Evolutionary conservation across 148 eudicot genomes (phyloP).

Genomic region (Bassia scoparia): DNA sequence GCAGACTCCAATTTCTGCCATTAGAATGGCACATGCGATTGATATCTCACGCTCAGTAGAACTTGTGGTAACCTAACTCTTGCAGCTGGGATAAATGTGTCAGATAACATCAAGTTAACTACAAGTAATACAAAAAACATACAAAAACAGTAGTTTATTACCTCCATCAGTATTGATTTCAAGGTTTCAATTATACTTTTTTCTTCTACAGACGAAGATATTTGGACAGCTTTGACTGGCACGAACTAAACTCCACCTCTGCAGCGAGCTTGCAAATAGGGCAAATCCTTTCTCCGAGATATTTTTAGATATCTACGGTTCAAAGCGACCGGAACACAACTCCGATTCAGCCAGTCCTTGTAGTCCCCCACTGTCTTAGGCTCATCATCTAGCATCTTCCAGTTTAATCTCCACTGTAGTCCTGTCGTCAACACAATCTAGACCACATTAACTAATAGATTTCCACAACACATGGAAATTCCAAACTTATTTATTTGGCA

Average conservation of each 20-base stretch:
- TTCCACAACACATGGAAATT: not conserved
- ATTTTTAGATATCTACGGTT: slow-evolving; percentile 77
- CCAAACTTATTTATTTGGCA: not conserved
- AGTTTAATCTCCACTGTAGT: slow-evolving; percentile 78
- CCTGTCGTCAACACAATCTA: slow-evolving; percentile 46
- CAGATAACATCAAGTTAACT: slow-evolving; percentile 17
- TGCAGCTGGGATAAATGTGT: slow-evolving; percentile 45
- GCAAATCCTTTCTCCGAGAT: slow-evolving; percentile 72
- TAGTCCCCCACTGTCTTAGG: slow-evolving; percentile 63
- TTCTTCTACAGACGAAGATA: slow-evolving; percentile 71
- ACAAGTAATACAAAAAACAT: not conserved
- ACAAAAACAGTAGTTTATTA: slow-evolving; percentile 23
- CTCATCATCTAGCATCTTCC: slow-evolving; percentile 70
- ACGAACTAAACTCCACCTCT: slow-evolving; percentile 55
- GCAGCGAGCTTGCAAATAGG: slow-evolving; percentile 69
- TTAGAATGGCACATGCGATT: slow-evolving; percentile 48
- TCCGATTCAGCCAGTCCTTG: slow-evolving; percentile 64
- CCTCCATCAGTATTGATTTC: slow-evolving; percentile 69
- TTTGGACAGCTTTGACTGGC: slow-evolving; percentile 63
- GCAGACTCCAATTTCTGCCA: slow-evolving; percentile 88
- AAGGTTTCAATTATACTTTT: slow-evolving; percentile 60
- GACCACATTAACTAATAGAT: slow-evolving; percentile 11
- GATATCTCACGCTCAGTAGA: slow-evolving; percentile 79
- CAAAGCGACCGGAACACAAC: slow-evolving; percentile 72
- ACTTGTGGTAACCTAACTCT: slow-evolving; percentile 61